Percentiles rank a stretch among this genome's conserved stretches.
phyloP scores from a whole-genome alignment of 441 rosid genomes.

The Breynia disticha region DNA sequence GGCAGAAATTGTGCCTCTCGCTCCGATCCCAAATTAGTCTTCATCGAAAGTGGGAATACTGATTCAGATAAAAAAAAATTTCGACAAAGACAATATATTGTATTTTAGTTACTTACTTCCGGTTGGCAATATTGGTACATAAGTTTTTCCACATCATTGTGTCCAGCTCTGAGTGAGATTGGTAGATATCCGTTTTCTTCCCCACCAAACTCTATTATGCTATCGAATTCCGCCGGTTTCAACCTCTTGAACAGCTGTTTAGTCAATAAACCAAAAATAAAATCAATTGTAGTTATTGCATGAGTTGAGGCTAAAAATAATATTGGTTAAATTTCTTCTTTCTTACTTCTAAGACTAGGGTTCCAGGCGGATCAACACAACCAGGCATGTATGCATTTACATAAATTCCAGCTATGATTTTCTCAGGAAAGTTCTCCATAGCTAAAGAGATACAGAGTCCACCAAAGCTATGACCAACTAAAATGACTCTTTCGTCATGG shows the following conservation, averaged over 20 bases:
- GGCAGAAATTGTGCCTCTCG: too few relatives aligned
- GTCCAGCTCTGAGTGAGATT: neutral
- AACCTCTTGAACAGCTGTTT: too few relatives aligned
- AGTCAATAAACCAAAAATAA: too few relatives aligned
- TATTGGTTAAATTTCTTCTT: too few relatives aligned
- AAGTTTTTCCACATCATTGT: neutral
- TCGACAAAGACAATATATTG: neutral
- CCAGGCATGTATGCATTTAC: conserved; percentile 53
- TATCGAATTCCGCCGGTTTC: neutral
- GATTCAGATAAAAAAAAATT: too few relatives aligned
- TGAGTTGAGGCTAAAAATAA: too few relatives aligned
- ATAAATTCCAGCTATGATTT: conserved; percentile 45
- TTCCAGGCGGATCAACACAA: conserved; percentile 13
- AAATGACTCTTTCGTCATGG: conserved; percentile 28
- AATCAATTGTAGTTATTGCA: too few relatives aligned
- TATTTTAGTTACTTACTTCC: neutral
- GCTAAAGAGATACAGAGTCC: conserved; percentile 54
- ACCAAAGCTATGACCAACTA: conserved; percentile 64
- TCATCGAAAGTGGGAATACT: too few relatives aligned
- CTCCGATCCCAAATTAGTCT: too few relatives aligned
- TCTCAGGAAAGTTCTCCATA: conserved; percentile 39
- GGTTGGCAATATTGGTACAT: conserved; percentile 1
- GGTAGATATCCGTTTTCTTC: conserved; percentile 1
- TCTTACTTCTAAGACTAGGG: conserved; percentile 1
- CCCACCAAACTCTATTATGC: neutral